Conservation (phyloP, 768 basidiomycete species). For the Leccinum boreale region DNA sequence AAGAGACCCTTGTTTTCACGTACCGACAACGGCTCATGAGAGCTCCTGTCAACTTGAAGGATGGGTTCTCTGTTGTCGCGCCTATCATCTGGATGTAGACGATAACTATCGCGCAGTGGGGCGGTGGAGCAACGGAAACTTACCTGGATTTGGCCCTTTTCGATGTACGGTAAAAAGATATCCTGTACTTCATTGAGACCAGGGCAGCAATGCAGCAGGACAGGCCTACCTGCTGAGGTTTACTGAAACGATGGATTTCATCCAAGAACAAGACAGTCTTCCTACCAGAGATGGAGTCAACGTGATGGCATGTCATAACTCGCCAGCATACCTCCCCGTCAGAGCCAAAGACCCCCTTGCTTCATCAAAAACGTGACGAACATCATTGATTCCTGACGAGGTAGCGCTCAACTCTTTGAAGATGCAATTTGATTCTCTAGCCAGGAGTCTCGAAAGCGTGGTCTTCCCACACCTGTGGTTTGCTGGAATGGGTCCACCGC, state of each 20-base stretch:
- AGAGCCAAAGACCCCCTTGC: constrained; percentile 63
- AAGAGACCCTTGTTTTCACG: constrained; percentile 19
- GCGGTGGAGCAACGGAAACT: not conserved
- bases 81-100: constrained; percentile 54
- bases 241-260: constrained; percentile 81
- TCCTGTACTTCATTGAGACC: constrained; percentile 43
- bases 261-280: constrained; percentile 78
- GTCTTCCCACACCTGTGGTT: constrained; percentile 63
- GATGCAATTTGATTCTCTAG: constrained; percentile 50
- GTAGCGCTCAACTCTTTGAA: constrained; percentile 84
- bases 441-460: constrained; percentile 70
- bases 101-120: not conserved
- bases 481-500: not conserved
- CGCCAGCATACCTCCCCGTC: constrained; percentile 51
- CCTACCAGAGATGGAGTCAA: constrained; percentile 33
- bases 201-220: not conserved
- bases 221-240: constrained; percentile 55
- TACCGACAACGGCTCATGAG: constrained; percentile 76
- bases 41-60: constrained; percentile 74
- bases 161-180: constrained; percentile 77
- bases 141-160: constrained; percentile 72
- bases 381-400: constrained; percentile 61
- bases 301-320: not conserved
- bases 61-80: constrained; percentile 88
- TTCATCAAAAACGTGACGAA: constrained; percentile 71